Base-by-base conservation (phyloP, 345 rosid genomes). In the Corchorus olitorius region DNA sequence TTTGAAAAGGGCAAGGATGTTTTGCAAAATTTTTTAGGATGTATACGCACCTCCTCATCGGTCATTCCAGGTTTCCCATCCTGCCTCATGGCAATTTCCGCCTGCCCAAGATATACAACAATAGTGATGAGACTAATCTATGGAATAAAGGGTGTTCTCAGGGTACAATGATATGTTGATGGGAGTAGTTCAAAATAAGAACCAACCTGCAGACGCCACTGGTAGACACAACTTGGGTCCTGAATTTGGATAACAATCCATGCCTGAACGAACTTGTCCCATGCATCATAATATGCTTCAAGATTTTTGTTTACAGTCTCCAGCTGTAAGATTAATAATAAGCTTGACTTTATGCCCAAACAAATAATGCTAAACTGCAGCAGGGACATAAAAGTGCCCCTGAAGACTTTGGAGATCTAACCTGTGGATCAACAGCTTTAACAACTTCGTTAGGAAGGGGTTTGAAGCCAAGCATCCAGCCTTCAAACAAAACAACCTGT, bases 401-500 rank as follows among this genome's bases (percentile, higher is more conserved):
- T n/a, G 65, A 27, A 58, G 35, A 16, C 8, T 43, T 12, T 27
- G 64, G 66, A 61, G 61, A 52, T 37, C 72, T 60, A 72, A 96
- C 99, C 97, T 93, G 99, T 8, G 93, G 93, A 81, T 94, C 97
- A 70, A 97, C 91, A 37, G 92, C 89, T 86, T 73, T 82, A 73
- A 91, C 92, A 54, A 61, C 86, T 70, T 91, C 91, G 8, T 56
- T 22, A 0, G 97, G 90, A 81, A 86, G 77, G 10, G 98, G 97
- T 72, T 87, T 94, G 80, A 97, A 97, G 60, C 99, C 98, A 62
- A 91, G 98, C 98, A 97, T 94, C 99, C 99, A 97, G 50, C 98
- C 99, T 83, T 97, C 99, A 58, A 88, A 97, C 56, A 97, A 85
- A 77, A 94, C 80, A 75, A 86, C 98, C 98, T 92, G 76, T 78